Base-by-base conservation (phyloP, 2,329 filamentous ascomycete genomes). In the Sordariomycetes sp. region DNA sequence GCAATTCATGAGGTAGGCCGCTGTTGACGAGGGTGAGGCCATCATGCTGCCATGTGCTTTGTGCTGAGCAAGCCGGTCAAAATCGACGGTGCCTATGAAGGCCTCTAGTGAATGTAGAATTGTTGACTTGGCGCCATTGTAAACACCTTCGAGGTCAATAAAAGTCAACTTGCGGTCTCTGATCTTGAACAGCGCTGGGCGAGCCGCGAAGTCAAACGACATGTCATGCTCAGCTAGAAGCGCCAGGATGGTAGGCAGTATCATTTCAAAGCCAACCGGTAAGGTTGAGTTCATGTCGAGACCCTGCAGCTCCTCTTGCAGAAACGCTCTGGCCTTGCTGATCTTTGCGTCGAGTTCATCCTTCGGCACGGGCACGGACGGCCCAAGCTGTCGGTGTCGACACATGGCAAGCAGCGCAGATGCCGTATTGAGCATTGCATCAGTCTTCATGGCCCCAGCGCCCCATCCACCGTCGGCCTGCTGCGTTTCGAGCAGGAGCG, bases 61-160 rank as follows among this genome's bases (percentile, higher is more conserved):
- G 18, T 40, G 38, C 24, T 41, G 41, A 4, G 31, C 20, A 4
- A 45, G 14, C 15, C 26, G 33, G 30, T 42, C 39, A 35, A 45
- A 43, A 18, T 47, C 39, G 14, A 47, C 29, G 4, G 24, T 23
- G 4, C 43, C 44, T 2, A 42, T 30, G 14, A 47, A 41, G 2
- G 41, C 32, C 34, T 47, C 44, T 6, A 47, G 35, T 5, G 43
- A 47, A 24, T 40, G 40, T 9, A 38, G 33, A 11, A n/a, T 27
- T 5, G 33, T 35, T 12, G 16, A 21, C 9, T 19, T 7, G 4
- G 14, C 8, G 9, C 4, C 4, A 6, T 27, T 27, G 19, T 36
- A 32, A 7, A 32, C 23, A 21, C 8, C 20, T 16, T 32, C 21
- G 8, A 30, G 34, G 15, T 17, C 11, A 15, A 35, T 30, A 3